Conservation (phyloP, 768 basidiomycete genomes). For the Tulasnella sp. region DNA sequence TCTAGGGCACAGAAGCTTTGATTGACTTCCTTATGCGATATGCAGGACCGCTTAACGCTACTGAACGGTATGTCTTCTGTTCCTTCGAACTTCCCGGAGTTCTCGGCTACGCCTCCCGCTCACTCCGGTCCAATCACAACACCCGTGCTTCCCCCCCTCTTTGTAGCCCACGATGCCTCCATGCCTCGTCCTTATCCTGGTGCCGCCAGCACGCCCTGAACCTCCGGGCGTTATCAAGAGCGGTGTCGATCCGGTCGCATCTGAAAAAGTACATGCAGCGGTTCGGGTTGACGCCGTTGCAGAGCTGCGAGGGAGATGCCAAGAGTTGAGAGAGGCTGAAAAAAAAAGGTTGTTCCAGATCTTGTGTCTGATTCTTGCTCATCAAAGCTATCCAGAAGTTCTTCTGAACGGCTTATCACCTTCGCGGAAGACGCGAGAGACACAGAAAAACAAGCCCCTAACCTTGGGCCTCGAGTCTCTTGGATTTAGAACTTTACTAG, state of each 20-base stretch:
- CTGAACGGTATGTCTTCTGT: constrained; percentile 72
- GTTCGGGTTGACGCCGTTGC: constrained; percentile 65
- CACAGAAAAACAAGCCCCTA: background rate
- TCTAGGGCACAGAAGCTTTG: constrained; percentile 24
- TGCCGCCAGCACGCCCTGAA: constrained; percentile 90
- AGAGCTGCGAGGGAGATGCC: constrained; percentile 90
- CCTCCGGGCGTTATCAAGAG: constrained; percentile 89
- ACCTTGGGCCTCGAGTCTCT: constrained; percentile 1
- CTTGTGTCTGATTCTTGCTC: no score
- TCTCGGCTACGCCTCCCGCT: background rate
- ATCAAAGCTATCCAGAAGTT: background rate
- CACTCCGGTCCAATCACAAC: background rate
- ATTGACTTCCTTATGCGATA: background rate
- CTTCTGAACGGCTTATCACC: background rate
- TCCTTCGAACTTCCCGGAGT: background rate
- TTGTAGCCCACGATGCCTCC: constrained; percentile 87
- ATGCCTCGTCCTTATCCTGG: constrained; percentile 83
- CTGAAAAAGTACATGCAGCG: constrained; percentile 92
- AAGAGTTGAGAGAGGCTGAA: constrained; percentile 71
- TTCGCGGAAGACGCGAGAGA: background rate
- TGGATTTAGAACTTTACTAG: no score
- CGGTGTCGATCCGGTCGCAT: constrained; percentile 91
- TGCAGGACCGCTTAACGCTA: constrained; percentile 87
- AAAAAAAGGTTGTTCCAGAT: no score
- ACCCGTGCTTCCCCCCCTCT: constrained; percentile 6